Percentiles rank a stretch among this genome's conserved stretches.
phyloP scores from a whole-genome alignment of 225 moss, liverwort and hornwort genomes.

The Sphagnum contortum region DNA sequence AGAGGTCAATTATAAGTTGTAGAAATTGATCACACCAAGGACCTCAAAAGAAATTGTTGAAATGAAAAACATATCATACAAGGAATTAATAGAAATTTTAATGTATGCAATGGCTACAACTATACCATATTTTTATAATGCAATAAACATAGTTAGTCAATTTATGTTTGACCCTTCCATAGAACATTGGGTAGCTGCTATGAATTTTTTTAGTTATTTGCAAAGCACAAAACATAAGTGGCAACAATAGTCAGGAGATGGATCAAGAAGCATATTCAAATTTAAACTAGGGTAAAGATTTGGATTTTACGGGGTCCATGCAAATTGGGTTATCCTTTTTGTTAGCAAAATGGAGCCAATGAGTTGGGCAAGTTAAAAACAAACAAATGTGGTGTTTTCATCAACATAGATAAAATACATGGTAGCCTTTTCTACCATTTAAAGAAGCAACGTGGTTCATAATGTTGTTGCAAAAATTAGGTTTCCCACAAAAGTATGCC shows the following conservation, averaged over 20 bases:
- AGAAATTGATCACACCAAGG: not conserved
- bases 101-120: slow-evolving; percentile 9
- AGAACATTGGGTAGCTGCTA: not conserved
- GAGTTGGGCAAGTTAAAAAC: not conserved
- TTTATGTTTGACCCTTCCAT: not conserved
- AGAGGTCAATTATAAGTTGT: slow-evolving; percentile 4
- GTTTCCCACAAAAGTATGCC: not conserved
- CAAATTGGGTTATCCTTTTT: not conserved
- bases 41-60: not conserved
- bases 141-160: slow-evolving; percentile 1
- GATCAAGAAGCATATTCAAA: not conserved
- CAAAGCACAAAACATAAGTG: not conserved
- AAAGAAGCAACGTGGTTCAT: slow-evolving; percentile 2
- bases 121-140: slow-evolving; percentile 2
- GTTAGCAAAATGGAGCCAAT: too few relatives aligned
- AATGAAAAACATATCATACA: not conserved
- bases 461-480: not conserved
- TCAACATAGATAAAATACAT: slow-evolving; percentile 1
- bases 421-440: not conserved
- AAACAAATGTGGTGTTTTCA: not conserved
- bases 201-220: slow-evolving; percentile 1
- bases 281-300: not conserved
- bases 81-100: not conserved
- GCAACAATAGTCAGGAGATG: not conserved
- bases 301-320: not conserved